phyloP scores from a whole-genome alignment of 2,329 filamentous ascomycete species.

The Scedosporium minutisporum region DNA sequence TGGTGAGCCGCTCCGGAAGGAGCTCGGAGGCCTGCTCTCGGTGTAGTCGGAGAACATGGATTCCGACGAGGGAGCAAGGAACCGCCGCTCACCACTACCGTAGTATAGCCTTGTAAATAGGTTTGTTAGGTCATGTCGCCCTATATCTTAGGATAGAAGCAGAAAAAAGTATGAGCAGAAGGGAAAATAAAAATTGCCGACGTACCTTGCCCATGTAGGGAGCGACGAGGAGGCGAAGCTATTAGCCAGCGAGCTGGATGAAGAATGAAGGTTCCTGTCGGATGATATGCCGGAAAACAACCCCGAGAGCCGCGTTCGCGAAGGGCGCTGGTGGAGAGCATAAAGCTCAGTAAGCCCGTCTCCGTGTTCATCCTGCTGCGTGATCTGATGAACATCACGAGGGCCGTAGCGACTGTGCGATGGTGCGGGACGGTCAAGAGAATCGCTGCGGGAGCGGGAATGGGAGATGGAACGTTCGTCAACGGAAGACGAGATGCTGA shows the following conservation, averaged over 20 bases:
- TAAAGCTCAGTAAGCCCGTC: constrained; percentile 54
- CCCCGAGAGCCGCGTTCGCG: constrained; percentile 41
- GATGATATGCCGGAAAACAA: constrained; percentile 37
- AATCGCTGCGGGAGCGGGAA: constrained; percentile 31
- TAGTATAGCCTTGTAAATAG: constrained; percentile 56
- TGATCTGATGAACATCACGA: constrained; percentile 31
- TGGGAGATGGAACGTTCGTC: constrained; percentile 30
- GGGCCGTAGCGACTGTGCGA: constrained; percentile 28
- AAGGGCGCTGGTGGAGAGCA: constrained; percentile 40
- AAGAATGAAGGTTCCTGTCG: constrained; percentile 43
- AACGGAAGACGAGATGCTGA: constrained; percentile 48
- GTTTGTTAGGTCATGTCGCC: not conserved
- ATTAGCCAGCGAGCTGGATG: constrained; percentile 35
- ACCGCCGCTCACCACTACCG: constrained; percentile 51
- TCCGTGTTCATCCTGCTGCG: constrained; percentile 53
- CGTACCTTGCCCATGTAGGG: constrained; percentile 45
- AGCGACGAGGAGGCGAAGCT: constrained; percentile 35
- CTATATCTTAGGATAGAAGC: too few relatives aligned
- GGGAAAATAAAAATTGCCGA: constrained; percentile 11
- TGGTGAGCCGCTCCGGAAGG: constrained; percentile 37
- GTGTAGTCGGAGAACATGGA: constrained; percentile 35
- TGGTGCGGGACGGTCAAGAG: constrained; percentile 40
- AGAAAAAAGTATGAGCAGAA: too few relatives aligned
- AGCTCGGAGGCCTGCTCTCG: constrained; percentile 37
- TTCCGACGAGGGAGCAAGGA: constrained; percentile 37